Evolutionary conservation across 2,329 filamentous ascomycete species (phyloP).

Genomic region (Apiospora malaysiana): DNA sequence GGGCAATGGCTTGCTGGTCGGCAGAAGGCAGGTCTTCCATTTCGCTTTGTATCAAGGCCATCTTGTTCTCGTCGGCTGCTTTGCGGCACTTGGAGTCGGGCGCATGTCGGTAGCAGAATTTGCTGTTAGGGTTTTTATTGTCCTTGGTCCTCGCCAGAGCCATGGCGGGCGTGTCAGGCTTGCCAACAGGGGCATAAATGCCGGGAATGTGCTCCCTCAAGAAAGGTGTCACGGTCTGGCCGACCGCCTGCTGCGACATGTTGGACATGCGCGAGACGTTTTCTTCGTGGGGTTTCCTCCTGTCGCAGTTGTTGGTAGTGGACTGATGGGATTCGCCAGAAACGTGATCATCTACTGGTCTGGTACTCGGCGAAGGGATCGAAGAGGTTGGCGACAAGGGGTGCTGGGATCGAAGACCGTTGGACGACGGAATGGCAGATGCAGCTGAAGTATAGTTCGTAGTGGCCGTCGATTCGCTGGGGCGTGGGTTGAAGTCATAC

Average conservation of each 20-base stretch:
- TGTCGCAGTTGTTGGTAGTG: slow-evolving; percentile 55
- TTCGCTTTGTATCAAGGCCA: slow-evolving; percentile 93
- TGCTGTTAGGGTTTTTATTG: slow-evolving; percentile 73
- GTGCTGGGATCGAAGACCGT: slow-evolving; percentile 6
- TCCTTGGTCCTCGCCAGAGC: slow-evolving; percentile 43
- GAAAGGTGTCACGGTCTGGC: slow-evolving; percentile 84
- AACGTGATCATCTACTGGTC: slow-evolving; percentile 24
- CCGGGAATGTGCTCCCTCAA: slow-evolving; percentile 88
- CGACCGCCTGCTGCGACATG: slow-evolving; percentile 70
- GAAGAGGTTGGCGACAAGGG: slow-evolving; percentile 24
- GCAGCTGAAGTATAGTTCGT: background rate
- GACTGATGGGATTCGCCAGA: slow-evolving; percentile 29
- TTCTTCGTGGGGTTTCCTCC: slow-evolving; percentile 55
- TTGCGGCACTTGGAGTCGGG: slow-evolving; percentile 93
- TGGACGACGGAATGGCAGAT: background rate
- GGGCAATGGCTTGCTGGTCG: slow-evolving; percentile 94
- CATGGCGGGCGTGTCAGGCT: slow-evolving; percentile 52
- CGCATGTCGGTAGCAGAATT: slow-evolving; percentile 93
- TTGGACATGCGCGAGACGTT: slow-evolving; percentile 57
- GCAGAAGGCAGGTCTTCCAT: slow-evolving; percentile 80
- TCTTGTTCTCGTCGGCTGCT: slow-evolving; percentile 92
- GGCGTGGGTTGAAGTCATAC: slow-evolving; percentile 8
- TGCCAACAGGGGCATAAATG: slow-evolving; percentile 82
- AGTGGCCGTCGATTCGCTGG: background rate
- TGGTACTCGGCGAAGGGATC: slow-evolving; percentile 27